A percentile compares a stretch with the other conserved stretches of the same genome.
phyloP scores from a whole-genome alignment of 23 red algal genomes.

The Gracilaria domingensis region DNA sequence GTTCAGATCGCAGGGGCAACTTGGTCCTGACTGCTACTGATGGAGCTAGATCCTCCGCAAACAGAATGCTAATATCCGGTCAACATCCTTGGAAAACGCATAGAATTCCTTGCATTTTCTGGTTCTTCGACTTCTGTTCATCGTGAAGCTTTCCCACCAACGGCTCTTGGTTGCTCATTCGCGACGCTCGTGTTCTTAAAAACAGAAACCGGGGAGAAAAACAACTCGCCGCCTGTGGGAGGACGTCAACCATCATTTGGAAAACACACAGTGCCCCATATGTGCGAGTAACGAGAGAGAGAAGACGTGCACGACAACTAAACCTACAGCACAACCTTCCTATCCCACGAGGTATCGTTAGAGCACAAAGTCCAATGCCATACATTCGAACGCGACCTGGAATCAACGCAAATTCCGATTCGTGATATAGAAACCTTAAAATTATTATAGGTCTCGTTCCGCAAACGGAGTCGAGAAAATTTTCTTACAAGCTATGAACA shows the following conservation, averaged over 20 bases:
- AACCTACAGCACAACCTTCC: background rate
- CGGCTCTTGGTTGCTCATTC: slow-evolving; percentile 45
- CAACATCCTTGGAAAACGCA: background rate
- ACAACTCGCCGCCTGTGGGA: slow-evolving; percentile 13
- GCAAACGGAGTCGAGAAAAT: background rate
- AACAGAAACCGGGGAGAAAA: background rate
- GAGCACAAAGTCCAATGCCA: background rate
- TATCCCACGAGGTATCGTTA: background rate
- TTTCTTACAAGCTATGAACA: background rate
- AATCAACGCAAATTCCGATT: background rate
- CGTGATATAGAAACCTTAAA: too few species aligned
- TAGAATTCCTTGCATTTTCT: background rate
- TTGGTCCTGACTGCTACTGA: background rate
- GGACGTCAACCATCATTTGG: slow-evolving; percentile 56
- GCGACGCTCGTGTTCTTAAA: slow-evolving; percentile 8
- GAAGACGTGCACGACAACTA: background rate
- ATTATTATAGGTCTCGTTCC: background rate
- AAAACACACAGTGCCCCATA: slow-evolving; percentile 4
- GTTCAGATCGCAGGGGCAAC: background rate
- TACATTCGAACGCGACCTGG: background rate
- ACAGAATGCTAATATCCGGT: background rate
- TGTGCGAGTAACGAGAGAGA: background rate
- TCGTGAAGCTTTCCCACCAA: slow-evolving; percentile 12
- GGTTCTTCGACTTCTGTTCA: slow-evolving; percentile 24
- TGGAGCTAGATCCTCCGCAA: background rate